Conservation (phyloP, 2,329 filamentous ascomycete genomes). For the Penicillium nordicum region DNA sequence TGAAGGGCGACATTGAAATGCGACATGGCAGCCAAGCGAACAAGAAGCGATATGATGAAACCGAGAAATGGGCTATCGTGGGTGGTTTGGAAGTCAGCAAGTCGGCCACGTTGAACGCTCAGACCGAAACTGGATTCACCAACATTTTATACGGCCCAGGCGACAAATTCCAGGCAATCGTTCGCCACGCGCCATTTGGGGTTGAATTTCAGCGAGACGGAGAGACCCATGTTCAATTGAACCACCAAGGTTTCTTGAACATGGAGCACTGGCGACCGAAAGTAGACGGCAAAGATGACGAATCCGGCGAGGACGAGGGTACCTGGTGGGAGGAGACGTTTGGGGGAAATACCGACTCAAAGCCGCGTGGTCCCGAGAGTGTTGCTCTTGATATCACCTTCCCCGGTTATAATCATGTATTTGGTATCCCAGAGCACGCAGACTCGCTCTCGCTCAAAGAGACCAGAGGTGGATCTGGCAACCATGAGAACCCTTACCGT, state of each 20-base stretch:
- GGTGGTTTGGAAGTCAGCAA: conserved; percentile 73
- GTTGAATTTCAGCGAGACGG: conserved; percentile 86
- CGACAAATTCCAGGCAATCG: conserved; percentile 73
- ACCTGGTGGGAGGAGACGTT: conserved; percentile 99
- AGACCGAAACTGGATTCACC: conserved; percentile 66
- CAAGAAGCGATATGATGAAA: conserved; percentile 94
- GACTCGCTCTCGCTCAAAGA: conserved; percentile 83
- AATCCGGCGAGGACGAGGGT: conserved; percentile 58
- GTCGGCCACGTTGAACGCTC: conserved; percentile 63
- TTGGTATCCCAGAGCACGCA: conserved; percentile 89
- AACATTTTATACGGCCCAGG: conserved; percentile 73
- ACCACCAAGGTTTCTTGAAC: conserved; percentile 85
- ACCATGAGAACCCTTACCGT: conserved; percentile 84
- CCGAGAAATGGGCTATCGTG: conserved; percentile 78
- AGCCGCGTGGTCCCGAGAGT: conserved; percentile 92
- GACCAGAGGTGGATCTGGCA: conserved; percentile 79
- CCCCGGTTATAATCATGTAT: conserved; percentile 86
- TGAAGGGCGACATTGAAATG: conserved; percentile 83
- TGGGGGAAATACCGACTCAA: conserved; percentile 90
- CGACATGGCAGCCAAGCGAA: conserved; percentile 77
- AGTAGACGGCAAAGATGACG: conserved; percentile 62
- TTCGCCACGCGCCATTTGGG: conserved; percentile 76
- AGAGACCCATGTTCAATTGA: conserved; percentile 77
- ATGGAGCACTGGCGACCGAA: conserved; percentile 94
- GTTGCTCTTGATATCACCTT: conserved; percentile 89